Evolutionary conservation across 192 early-diverging fungal genomes (phyloP).

Genomic region (Umbelopsis ramanniana): DNA sequence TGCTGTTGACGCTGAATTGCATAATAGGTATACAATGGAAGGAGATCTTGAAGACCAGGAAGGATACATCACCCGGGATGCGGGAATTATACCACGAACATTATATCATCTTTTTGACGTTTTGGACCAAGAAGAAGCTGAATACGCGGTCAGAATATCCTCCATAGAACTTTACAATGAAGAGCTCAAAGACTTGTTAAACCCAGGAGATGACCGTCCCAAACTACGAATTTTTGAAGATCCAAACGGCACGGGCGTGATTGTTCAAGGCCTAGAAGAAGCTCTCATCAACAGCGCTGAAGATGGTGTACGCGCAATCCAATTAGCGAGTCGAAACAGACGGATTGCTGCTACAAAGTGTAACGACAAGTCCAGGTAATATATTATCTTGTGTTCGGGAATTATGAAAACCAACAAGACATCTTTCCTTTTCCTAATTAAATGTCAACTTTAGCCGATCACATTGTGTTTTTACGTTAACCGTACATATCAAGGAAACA

Average conservation of each 20-base stretch:
- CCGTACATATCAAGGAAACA: constrained; percentile 86
- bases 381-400: no score
- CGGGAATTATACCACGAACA: constrained; percentile 92
- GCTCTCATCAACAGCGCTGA: constrained; percentile 69
- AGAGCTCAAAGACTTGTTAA: constrained; percentile 89
- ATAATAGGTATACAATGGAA: constrained; percentile 85
- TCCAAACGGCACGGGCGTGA: constrained; percentile 67
- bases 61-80: constrained; percentile 51
- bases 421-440: constrained; percentile 17
- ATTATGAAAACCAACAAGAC: no score
- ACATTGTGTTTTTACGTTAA: constrained; percentile 92
- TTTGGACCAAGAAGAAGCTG: constrained; percentile 67
- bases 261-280: constrained; percentile 85
- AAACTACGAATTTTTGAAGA: constrained; percentile 69
- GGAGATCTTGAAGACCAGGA: constrained; percentile 69
- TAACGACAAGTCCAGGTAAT: constrained; percentile 84
- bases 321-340: constrained; percentile 73
- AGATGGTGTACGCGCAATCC: constrained; percentile 76
- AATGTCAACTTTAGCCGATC: constrained; percentile 69
- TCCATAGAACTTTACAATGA: constrained; percentile 97
- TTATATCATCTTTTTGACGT: constrained; percentile 79
- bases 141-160: constrained; percentile 86
- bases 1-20: not conserved
- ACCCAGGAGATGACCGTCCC: constrained; percentile 49
- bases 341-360: constrained; percentile 85